phyloP scores from a whole-genome alignment of 768 basidiomycete species.

The Russula ochroleuca region DNA sequence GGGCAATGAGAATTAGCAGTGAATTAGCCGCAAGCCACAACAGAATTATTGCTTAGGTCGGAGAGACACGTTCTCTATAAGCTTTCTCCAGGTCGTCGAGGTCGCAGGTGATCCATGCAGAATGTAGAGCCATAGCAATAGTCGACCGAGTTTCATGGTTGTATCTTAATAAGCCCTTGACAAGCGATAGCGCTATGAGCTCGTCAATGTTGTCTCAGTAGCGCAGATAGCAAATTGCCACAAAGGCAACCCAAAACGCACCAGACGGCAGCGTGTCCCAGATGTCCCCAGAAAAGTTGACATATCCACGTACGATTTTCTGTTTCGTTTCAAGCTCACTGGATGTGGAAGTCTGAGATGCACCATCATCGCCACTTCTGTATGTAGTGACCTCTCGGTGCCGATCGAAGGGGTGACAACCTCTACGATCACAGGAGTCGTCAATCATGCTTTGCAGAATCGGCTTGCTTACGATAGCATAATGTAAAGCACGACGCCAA shows the following conservation, averaged over 20 bases:
- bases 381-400: background rate
- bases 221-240: slow-evolving; percentile 7
- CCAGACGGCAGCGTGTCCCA: slow-evolving; percentile 62
- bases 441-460: background rate
- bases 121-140: slow-evolving; percentile 54
- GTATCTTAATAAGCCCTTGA: slow-evolving; percentile 56
- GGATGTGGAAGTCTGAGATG: slow-evolving; percentile 43
- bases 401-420: slow-evolving; percentile 25
- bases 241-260: slow-evolving; percentile 33
- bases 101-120: slow-evolving; percentile 65
- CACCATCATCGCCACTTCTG: background rate
- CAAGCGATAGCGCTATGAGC: slow-evolving; percentile 53
- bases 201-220: background rate
- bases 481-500: slow-evolving; percentile 74
- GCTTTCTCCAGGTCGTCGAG: slow-evolving; percentile 54
- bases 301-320: slow-evolving; percentile 51
- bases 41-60: slow-evolving; percentile 9
- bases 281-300: slow-evolving; percentile 45
- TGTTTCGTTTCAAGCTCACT: slow-evolving; percentile 61
- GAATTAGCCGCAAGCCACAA: background rate
- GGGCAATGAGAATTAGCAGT: background rate
- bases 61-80: slow-evolving; percentile 52
- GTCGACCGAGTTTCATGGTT: slow-evolving; percentile 58
- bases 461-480: slow-evolving; percentile 67
- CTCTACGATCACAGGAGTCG: background rate